A percentile compares a stretch with the other conserved stretches of the same genome.
Conservation (phyloP, 2,329 filamentous ascomycete genomes). For the Paracamarosporium sp. region DNA sequence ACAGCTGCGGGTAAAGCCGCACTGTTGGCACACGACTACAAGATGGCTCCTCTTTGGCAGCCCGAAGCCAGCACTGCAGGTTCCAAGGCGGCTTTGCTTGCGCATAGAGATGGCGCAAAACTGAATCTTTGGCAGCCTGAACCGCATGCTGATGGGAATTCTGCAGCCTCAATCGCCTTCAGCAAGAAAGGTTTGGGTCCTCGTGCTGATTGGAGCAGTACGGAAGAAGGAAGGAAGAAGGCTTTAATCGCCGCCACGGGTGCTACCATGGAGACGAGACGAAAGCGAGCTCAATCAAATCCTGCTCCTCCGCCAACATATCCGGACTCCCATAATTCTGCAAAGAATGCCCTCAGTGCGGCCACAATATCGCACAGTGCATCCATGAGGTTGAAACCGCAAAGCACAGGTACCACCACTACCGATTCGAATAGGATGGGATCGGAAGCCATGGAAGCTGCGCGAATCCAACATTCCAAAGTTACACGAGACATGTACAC, state of each 20-base stretch:
- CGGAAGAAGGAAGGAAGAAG: constrained; percentile 62
- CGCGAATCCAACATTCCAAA: constrained; percentile 69
- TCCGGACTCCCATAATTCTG: constrained; percentile 66
- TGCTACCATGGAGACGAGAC: constrained; percentile 66
- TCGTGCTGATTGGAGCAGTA: constrained; percentile 55
- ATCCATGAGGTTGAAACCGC: constrained; percentile 32
- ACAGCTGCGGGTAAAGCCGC: constrained; percentile 66
- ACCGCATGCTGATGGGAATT: constrained; percentile 63
- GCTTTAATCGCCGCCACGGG: constrained; percentile 79
- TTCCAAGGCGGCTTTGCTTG: constrained; percentile 76
- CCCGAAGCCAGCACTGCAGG: constrained; percentile 69
- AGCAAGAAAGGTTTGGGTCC: constrained; percentile 57
- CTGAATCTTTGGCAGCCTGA: constrained; percentile 60
- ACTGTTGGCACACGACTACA: constrained; percentile 65
- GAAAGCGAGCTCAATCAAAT: constrained; percentile 70
- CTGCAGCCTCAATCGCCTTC: constrained; percentile 74
- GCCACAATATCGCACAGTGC: constrained; percentile 70
- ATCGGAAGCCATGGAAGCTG: constrained; percentile 63
- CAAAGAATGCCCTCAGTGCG: constrained; percentile 73
- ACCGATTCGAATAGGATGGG: constrained; percentile 49
- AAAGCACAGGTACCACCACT: constrained; percentile 15
- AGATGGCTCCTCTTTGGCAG: constrained; percentile 68
- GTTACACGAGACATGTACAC: constrained; percentile 80
- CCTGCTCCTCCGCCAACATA: constrained; percentile 54
- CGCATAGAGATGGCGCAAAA: constrained; percentile 61